Percentiles rank a stretch among this genome's conserved stretches.
These are phyloP conservation scores for Fusarium pseudonygamai DNA, from an alignment of 2,329 filamentous ascomycete species.

Conservation along the genomic window DNA sequence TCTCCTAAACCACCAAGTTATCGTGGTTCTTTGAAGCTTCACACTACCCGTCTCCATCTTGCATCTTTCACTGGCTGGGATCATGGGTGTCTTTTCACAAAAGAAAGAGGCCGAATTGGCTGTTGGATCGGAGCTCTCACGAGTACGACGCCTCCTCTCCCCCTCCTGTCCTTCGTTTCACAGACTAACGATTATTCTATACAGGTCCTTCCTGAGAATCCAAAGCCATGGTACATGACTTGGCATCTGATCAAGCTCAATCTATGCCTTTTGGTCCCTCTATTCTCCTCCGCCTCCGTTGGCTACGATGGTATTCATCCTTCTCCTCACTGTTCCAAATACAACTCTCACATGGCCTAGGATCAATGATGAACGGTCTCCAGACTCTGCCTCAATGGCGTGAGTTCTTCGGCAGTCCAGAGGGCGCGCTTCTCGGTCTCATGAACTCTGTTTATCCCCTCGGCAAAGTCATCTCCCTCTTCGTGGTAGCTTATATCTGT, in stretches of 20 bases:
- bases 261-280: not conserved
- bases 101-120: slow-evolving; percentile 2
- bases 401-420: slow-evolving; percentile 50
- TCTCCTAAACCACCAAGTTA: not conserved
- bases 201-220: not conserved
- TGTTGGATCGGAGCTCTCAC: slow-evolving; percentile 1
- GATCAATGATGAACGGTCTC: slow-evolving; percentile 57
- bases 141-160: not conserved
- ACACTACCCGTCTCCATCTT: too few relatives aligned
- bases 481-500: slow-evolving; percentile 49
- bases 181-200: rapidly evolving
- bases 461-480: slow-evolving; percentile 51
- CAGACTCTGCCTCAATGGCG: slow-evolving; percentile 54
- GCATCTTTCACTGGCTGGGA: not conserved
- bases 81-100: not conserved
- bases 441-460: slow-evolving; percentile 50
- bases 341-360: slow-evolving; percentile 7
- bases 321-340: too few relatives aligned
- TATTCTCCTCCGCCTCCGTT: not conserved
- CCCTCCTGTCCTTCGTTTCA: rapidly evolving
- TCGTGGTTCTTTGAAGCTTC: too few relatives aligned
- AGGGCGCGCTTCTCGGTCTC: slow-evolving; percentile 48
- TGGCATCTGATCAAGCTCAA: not conserved
- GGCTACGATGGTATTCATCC: slow-evolving; percentile 12
- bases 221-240: not conserved